Evolutionary conservation across 176 grass and related monocot species (phyloP), one percentile per base, ranked within the genome.

Genomic region (Eleusine coracana): DNA sequence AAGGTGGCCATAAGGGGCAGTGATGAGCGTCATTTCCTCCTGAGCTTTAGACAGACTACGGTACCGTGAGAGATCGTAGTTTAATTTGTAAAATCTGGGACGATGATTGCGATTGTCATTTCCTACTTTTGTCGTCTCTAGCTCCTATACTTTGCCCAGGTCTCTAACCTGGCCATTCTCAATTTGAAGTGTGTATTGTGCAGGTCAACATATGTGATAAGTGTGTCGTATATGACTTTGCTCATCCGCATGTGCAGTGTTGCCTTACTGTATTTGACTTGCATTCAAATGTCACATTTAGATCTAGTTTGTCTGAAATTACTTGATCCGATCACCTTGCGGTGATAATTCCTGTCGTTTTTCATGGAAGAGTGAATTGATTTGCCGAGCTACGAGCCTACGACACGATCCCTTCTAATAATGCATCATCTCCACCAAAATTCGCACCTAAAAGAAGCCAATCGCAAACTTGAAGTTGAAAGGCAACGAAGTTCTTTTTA

Each of bases 31-130:
- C 37, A 56, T 83, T 8, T 38, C 49, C 16, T 46, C 17, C 27
- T 27, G 3, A 27, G 45, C 65, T 81, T 89, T 79, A 20, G 82
- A 55, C 36, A 39, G 65, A 37, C 49, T 56, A 68, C 11, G 31
- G 4, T 44, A 75, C 36, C 15, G 6, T 25, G 15, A 58, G 38
- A 55, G 74, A 72, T 66, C 67, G 46, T 27, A 1, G 34, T n/a
- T 10, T n/a, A n/a, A n/a, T n/a, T 59, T 55, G 36, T 17, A 9
- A 41, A 78, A 79, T 58, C 59, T 74, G 48, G 49, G 45, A 34
- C 51, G 38, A 60, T 78, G 1, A 21, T 64, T 69, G 36, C 13
- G 3, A 13, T 52, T 15, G 11, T 61, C 11, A 51, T 73, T 14
- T 9, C 73, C 44, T 34, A 20, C 44, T 18, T 18, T 48, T 20